Percentiles rank a stretch among this genome's conserved stretches.
phyloP scores from a whole-genome alignment of 2,329 filamentous ascomycete species.

The Fusarium sororula region DNA sequence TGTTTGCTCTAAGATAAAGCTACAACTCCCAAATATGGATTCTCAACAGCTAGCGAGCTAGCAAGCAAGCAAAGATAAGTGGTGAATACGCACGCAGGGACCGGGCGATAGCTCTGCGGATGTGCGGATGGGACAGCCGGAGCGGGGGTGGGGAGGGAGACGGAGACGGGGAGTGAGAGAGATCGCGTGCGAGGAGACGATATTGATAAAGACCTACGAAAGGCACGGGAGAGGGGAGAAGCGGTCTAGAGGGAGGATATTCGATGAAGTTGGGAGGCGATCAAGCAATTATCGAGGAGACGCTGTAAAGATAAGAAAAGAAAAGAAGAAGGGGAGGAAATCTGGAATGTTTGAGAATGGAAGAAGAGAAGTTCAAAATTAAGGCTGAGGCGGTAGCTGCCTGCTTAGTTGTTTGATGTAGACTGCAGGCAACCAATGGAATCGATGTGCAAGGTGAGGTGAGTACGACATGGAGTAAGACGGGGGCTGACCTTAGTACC shows the following conservation, averaged over 20 bases:
- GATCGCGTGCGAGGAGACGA: conserved; percentile 16
- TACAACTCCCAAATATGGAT: conserved; percentile 24
- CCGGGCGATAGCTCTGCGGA: conserved; percentile 9
- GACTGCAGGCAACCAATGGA: conserved; percentile 40
- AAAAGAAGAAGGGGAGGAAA: not conserved
- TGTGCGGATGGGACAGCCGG: conserved; percentile 25
- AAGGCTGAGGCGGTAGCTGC: conserved; percentile 35
- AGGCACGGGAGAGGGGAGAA: not conserved
- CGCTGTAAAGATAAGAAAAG: conserved; percentile 1
- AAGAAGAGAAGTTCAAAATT: conserved; percentile 18
- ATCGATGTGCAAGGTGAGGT: conserved; percentile 17
- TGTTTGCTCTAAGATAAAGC: conserved; percentile 35
- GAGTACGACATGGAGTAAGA: conserved; percentile 14
- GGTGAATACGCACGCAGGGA: conserved; percentile 8
- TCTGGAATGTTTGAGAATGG: not conserved
- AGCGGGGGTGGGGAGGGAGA: conserved; percentile 29
- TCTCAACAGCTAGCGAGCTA: conserved; percentile 14
- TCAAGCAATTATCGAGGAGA: conserved; percentile 5
- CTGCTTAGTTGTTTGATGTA: conserved; percentile 38
- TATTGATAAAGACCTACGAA: not conserved
- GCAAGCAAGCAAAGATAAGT: conserved; percentile 14
- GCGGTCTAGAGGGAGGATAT: not conserved
- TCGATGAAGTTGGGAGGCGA: not conserved
- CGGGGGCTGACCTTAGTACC: not conserved
- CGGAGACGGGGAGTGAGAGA: not conserved